Percentiles rank a stretch among this genome's conserved stretches.
phyloP scores from a whole-genome alignment of 2,329 filamentous ascomycete genomes.

The Diaporthe amygdali region DNA sequence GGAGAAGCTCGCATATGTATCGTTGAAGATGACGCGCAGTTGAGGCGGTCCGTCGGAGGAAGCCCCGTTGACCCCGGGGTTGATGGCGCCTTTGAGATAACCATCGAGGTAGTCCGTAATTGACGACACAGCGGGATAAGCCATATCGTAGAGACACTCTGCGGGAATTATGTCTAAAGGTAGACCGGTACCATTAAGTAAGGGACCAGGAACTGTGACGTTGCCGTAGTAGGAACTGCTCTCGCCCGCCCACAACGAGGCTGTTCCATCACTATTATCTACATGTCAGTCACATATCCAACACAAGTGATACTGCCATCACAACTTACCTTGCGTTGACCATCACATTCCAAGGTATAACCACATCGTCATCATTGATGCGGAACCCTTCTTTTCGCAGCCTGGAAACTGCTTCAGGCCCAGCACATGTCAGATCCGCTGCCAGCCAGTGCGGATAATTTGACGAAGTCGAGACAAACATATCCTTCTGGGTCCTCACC shows the following conservation, averaged over 20 bases:
- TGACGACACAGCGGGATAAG: not conserved
- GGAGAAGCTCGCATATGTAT: not conserved
- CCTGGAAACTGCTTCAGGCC: not conserved
- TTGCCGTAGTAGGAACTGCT: not conserved
- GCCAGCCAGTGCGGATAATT: not conserved
- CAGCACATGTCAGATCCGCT: not conserved
- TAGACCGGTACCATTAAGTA: not conserved
- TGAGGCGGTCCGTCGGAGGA: not conserved
- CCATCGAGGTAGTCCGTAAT: not conserved
- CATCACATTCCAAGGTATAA: constrained; percentile 1
- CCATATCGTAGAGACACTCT: not conserved
- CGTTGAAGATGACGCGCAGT: not conserved
- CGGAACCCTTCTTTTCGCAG: not conserved
- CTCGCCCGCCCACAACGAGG: not conserved
- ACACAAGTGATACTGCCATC: not conserved
- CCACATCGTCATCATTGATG: not conserved
- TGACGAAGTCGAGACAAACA: not conserved
- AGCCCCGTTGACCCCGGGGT: not conserved
- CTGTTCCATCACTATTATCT: not conserved
- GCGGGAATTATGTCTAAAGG: not conserved
- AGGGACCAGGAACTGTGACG: not conserved
- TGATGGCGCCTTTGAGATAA: not conserved
- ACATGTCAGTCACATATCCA: not conserved
- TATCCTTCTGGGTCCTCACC: not conserved
- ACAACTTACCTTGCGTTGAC: not conserved